Evolutionary conservation across 2,329 filamentous ascomycete genomes (phyloP), one percentile per base, ranked within the genome.

Genomic region (Ascomycota sp.): DNA sequence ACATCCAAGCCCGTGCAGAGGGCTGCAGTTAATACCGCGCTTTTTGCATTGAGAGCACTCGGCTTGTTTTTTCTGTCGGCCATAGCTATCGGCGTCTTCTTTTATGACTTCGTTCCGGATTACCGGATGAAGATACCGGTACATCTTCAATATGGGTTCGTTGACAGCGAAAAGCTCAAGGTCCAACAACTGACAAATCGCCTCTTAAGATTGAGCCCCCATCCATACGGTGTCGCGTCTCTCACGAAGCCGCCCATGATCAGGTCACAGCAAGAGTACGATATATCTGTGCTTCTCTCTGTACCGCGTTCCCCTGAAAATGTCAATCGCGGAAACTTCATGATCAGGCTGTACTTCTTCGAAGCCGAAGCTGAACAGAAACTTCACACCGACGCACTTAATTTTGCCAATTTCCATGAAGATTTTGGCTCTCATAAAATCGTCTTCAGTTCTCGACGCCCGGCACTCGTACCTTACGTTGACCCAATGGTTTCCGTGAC

Each of bases 281-380:
- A 95, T 49, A 65, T 98, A 25, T 63, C 67, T 5, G 61, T 95
- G 2, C 61, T 69, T 15, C 61, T 98, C 21, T 65, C 68, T 4
- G 61, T 98, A 37, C 89, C 89, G 12, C 72, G 75, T 25, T 89
- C 81, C 3, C 72, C 70, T 0, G 53, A 63, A 2, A 98, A 98
- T 43, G 54, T 78, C 15, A 66, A 65, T 2, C 66, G 68, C 10
- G 89, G 89, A 20, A 95, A 95, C 55, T 95, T 94, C 60, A 98
- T 98, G 89, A 58, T 95, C 12, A 75, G 79, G 28, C 56, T 93
- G 11, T 66, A 71, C 35, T 65, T 93, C 30, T 63, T 79, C 29
- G 61, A 61, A 19, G 53, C 55, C 17, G 49, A 52, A 23, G 40
- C 36, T 24, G 40, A 40, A 25, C 29, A 33, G 19, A 30, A 34